Percentiles rank a stretch among this genome's conserved stretches.
These are phyloP conservation scores for Geoglossum glabrum DNA, from an alignment of 495 filamentous ascomycete genomes.

Conservation along the genomic window DNA sequence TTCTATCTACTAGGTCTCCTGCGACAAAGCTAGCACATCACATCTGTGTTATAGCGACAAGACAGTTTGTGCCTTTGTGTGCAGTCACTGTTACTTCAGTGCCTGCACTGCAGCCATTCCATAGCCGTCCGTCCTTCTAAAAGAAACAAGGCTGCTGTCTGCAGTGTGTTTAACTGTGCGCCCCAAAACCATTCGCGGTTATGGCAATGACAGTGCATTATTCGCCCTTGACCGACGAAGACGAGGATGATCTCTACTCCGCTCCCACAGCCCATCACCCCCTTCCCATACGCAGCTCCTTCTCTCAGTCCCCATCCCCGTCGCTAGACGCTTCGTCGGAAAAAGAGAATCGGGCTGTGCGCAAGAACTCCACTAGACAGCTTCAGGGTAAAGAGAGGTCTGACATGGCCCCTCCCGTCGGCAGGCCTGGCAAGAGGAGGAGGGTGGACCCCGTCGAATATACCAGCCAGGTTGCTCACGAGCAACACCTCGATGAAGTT, in stretches of 20 bases:
- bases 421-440: slow-evolving; percentile 21
- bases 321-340: slow-evolving; percentile 27
- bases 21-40: too few species aligned
- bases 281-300: not conserved
- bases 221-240: not conserved
- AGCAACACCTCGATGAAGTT: slow-evolving; percentile 12
- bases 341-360: slow-evolving; percentile 33
- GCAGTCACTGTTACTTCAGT: not conserved
- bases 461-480: not conserved
- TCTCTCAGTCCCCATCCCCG: slow-evolving; percentile 21
- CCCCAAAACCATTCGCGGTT: not conserved
- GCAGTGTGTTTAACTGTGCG: too few species aligned
- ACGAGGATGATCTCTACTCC: not conserved
- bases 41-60: not conserved
- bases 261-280: not conserved
- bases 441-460: slow-evolving; percentile 16
- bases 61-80: not conserved
- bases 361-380: slow-evolving; percentile 1
- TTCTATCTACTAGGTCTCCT: too few species aligned
- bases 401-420: not conserved
- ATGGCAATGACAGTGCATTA: not conserved
- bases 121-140: too few species aligned
- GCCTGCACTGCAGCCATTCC: not conserved
- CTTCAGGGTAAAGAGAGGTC: slow-evolving; percentile 1
- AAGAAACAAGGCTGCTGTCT: not conserved